phyloP scores from a whole-genome alignment of 805 yeast species.

The Candida nonsorbophila region DNA sequence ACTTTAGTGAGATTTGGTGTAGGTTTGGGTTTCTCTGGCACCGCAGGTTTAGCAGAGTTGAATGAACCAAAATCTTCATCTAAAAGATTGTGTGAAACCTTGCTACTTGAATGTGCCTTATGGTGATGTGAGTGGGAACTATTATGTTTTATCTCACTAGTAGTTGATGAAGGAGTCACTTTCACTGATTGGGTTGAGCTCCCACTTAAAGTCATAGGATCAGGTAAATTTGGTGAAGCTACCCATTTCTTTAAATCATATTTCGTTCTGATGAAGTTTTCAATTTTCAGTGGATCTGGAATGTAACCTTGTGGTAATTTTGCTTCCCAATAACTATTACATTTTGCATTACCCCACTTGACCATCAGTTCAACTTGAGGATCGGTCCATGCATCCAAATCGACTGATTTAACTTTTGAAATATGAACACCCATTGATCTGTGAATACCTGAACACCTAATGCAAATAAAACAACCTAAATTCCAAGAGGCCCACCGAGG shows the following conservation, averaged over 20 bases:
- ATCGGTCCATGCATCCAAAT: constrained; percentile 94
- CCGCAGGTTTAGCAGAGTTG: constrained; percentile 15
- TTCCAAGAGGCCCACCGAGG: constrained; percentile 99
- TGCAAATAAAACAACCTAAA: constrained; percentile 87
- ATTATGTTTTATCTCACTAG: constrained; percentile 1
- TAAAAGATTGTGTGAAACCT: constrained; percentile 14
- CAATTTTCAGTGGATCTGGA: constrained; percentile 82
- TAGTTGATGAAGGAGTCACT: constrained; percentile 1
- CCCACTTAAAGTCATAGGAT: constrained; percentile 42
- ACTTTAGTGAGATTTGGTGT: constrained; percentile 12
- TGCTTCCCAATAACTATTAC: constrained; percentile 82
- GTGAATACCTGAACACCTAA: constrained; percentile 93
- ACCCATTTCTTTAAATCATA: constrained; percentile 91
- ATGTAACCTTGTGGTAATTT: constrained; percentile 63
- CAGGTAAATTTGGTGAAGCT: constrained; percentile 48
- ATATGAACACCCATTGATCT: constrained; percentile 95
- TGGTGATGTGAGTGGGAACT: too few relatives aligned
- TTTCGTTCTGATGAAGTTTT: constrained; percentile 85
- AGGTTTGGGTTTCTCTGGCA: constrained; percentile 1
- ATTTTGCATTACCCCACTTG: constrained; percentile 78
- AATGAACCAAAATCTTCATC: constrained; percentile 41
- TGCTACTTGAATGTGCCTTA: constrained; percentile 1
- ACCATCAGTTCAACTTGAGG: constrained; percentile 82
- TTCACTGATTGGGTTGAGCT: neutral
- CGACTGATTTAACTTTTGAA: constrained; percentile 87